Percentiles rank a stretch among this genome's conserved stretches.
These are phyloP conservation scores for Furcasterigmium sp. DNA, from an alignment of 2,329 filamentous ascomycete species.

Conservation along the genomic window DNA sequence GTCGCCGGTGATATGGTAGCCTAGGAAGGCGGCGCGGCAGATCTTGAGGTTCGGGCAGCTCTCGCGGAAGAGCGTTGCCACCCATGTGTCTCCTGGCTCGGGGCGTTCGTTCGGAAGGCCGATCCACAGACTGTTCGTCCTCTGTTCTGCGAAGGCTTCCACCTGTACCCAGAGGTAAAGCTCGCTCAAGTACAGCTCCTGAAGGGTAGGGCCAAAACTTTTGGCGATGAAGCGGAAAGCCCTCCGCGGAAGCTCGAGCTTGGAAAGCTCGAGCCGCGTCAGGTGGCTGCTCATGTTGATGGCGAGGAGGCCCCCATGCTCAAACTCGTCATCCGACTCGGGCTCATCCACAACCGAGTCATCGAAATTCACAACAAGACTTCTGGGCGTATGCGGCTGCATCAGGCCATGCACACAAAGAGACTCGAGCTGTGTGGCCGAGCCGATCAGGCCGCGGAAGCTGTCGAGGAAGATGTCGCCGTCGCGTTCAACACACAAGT, in stretches of 20 bases:
- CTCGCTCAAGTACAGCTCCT: slow-evolving; percentile 39
- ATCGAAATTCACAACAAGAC: no score
- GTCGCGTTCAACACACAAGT: slow-evolving; percentile 13
- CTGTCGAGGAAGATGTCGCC: slow-evolving; percentile 36
- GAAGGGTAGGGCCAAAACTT: slow-evolving; percentile 30
- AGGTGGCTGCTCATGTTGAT: slow-evolving; percentile 25
- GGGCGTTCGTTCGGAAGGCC: slow-evolving; percentile 38
- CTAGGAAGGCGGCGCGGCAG: slow-evolving; percentile 38
- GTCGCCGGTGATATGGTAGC: slow-evolving; percentile 33
- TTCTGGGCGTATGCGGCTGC: no score
- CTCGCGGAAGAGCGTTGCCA: slow-evolving; percentile 34
- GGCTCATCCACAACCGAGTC: no score
- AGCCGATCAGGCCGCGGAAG: slow-evolving; percentile 44
- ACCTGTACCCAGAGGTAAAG: slow-evolving; percentile 34
- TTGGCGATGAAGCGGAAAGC: slow-evolving; percentile 26
- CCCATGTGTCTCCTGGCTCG: slow-evolving; percentile 29
- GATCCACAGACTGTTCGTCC: slow-evolving; percentile 34
- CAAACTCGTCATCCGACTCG: no score
- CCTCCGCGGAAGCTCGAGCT: slow-evolving; percentile 30
- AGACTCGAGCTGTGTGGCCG: slow-evolving; percentile 36
- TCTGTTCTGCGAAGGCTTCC: slow-evolving; percentile 7
- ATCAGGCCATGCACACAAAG: slow-evolving; percentile 37
- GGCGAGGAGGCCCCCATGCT: neutral
- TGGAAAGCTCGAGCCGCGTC: slow-evolving; percentile 37
- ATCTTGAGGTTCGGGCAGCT: slow-evolving; percentile 27